Evolutionary conservation across 1,284 basidiomycete species (phyloP), one percentile per base, ranked within the genome.

Genomic region (Schizopora paradoxa): DNA sequence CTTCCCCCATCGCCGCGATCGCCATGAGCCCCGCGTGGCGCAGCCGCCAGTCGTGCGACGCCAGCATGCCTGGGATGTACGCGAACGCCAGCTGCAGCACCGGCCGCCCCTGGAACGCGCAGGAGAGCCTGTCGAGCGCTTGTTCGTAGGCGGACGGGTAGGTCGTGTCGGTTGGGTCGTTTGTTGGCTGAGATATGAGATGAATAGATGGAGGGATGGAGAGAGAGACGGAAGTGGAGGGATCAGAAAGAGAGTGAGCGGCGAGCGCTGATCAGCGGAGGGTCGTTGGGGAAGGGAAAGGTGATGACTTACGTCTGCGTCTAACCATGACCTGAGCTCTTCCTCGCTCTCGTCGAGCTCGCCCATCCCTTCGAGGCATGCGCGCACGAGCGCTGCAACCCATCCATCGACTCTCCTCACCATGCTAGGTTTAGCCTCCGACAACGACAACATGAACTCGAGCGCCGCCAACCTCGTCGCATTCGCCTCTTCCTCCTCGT

Each of bases 1-100:
- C 86, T 61, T 90, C 86, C 0, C 76, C 85, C 49, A 88, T 82
- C 0, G 82, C 75, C 0, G 84, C 84, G 44, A 89, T 82, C 0
- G 86, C 85, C 76, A 89, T 86, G 14, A 92, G 64, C 5, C 84
- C 87, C 0, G 86, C 85, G 56, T 92, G 88, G 32, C 88, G 70
- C 26, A 80, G 73, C 40, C 85, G 70, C 90, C 89, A 93, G 60
- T 91, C 86, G 48, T 80, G 84, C 42, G 72, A 78, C 0, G 74
- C 75, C 38, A 93, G 70, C 79, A 92, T 86, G 0, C 77, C 79
- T 0, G 86, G 84, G 14, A 90, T 87, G 51, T 82, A 79, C 62
- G 82, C 75, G 61, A 89, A 90, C 2, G 87, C 82, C 3, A 80
- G 75, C 0, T 82, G 85, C 1, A 92, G 67, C 0, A 91, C 75